Evolutionary conservation across 2,329 filamentous ascomycete species (phyloP).

Genomic region (Colletotrichum sojae): DNA sequence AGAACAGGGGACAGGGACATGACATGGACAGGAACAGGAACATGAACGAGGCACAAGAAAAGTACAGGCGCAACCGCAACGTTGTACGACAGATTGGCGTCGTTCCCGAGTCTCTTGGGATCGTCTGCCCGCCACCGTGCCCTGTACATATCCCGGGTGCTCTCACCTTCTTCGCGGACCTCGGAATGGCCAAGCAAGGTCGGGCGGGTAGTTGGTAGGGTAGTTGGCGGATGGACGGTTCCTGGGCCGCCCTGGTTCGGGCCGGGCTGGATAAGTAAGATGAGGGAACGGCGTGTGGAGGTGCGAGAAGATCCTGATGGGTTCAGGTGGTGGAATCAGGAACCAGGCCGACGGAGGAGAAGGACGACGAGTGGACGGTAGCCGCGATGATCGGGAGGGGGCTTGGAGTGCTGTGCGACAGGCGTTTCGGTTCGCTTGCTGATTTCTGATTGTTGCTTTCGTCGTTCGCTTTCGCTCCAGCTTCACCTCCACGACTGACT

Average conservation of each 20-base stretch:
- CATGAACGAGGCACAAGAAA: too few relatives aligned
- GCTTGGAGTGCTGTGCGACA: too few relatives aligned
- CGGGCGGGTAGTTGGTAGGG: neutral
- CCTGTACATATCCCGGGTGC: neutral
- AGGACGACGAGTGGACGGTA: conserved; percentile 16
- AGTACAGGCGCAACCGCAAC: neutral
- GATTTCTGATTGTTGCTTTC: too few relatives aligned
- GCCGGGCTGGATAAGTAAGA: conserved; percentile 26
- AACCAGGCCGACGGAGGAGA: neutral
- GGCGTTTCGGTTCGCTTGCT: too few relatives aligned
- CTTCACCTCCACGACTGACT: too few relatives aligned
- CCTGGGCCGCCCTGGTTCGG: conserved; percentile 23
- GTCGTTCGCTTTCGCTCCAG: too few relatives aligned
- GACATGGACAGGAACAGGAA: too few relatives aligned
- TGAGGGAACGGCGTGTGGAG: conserved; percentile 23
- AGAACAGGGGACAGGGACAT: neutral
- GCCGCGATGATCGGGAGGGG: conserved; percentile 6
- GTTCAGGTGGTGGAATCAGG: neutral
- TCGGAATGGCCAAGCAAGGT: neutral
- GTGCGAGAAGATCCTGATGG: conserved; percentile 8
- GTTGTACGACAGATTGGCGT: neutral
- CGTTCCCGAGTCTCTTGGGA: neutral
- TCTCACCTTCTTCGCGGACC: conserved; percentile 2
- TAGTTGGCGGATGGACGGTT: conserved; percentile 14
- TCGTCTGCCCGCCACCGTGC: conserved; percentile 4